Conservation (phyloP, 2,329 filamentous ascomycete genomes). For the Cladosporium sp. region DNA sequence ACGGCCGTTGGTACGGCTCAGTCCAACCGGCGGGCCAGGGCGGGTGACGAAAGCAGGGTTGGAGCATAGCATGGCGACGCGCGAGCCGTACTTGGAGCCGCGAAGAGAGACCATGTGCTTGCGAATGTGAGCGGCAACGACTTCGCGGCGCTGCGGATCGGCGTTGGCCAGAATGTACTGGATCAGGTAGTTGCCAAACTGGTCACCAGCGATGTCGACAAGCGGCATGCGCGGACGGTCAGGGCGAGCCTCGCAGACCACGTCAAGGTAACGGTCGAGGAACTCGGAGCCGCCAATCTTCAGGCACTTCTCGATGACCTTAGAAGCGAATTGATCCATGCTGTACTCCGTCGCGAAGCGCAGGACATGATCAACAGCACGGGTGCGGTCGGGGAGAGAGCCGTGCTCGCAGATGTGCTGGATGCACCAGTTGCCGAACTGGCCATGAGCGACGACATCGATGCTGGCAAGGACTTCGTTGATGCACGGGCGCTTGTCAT, state of each 20-base stretch:
- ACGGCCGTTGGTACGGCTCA: constrained; percentile 22
- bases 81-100: constrained; percentile 96
- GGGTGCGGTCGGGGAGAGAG: constrained; percentile 79
- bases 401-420: constrained; percentile 99
- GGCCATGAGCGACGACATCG: constrained; percentile 91
- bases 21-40: constrained; percentile 72
- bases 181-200: constrained; percentile 97
- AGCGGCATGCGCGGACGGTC: constrained; percentile 93
- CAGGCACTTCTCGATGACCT: constrained; percentile 97
- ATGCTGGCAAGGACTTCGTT: constrained; percentile 94
- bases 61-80: constrained; percentile 97
- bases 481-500: constrained; percentile 98
- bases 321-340: constrained; percentile 98
- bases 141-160: constrained; percentile 78
- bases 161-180: constrained; percentile 94
- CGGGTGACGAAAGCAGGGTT: constrained; percentile 86
- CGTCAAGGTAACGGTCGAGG: constrained; percentile 82
- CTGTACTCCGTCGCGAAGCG: constrained; percentile 92
- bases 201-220: constrained; percentile 96
- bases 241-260: constrained; percentile 83
- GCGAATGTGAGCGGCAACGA: constrained; percentile 85
- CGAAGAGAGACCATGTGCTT: constrained; percentile 99
- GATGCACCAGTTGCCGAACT: constrained; percentile 99
- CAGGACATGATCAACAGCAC: constrained; percentile 92
- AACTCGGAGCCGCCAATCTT: constrained; percentile 93